These are phyloP conservation scores for Prunus mira DNA, from an alignment of 306 rosid species.

Conservation along the genomic window DNA sequence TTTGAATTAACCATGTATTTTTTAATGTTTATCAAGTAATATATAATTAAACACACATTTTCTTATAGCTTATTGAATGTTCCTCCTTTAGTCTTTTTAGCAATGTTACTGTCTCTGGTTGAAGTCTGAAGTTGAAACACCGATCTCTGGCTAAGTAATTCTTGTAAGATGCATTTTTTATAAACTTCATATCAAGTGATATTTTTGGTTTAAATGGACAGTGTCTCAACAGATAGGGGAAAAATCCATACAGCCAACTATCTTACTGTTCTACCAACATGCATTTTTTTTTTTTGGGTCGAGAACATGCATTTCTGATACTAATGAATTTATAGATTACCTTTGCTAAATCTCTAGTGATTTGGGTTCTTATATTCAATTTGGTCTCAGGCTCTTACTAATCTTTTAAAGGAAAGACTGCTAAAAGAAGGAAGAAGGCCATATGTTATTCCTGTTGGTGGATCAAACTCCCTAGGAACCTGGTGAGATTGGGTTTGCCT, in stretches of 20 bases:
- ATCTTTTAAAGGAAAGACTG: conserved; percentile 64
- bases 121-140: not conserved
- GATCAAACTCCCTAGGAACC: conserved; percentile 87
- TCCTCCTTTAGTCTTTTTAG: not conserved
- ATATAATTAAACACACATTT: not conserved
- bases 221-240: not conserved
- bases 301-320: not conserved
- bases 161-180: not conserved
- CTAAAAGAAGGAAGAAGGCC: conserved; percentile 84
- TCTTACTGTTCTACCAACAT: not conserved
- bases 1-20: not conserved
- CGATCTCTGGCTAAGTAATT: not conserved
- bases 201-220: not conserved
- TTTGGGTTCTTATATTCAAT: conserved; percentile 5
- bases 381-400: conserved; percentile 53
- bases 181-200: not conserved
- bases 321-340: not conserved
- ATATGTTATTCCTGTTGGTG: conserved; percentile 88
- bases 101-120: not conserved
- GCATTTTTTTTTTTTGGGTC: not conserved
- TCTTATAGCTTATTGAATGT: not conserved
- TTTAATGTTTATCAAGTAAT: not conserved
- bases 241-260: not conserved
- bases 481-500: conserved; percentile 54
- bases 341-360: not conserved